Percentiles rank a stretch among this genome's conserved stretches.
Evolutionary conservation across 2,329 filamentous ascomycete species (phyloP).

Genomic region (Microdochium nivale): DNA sequence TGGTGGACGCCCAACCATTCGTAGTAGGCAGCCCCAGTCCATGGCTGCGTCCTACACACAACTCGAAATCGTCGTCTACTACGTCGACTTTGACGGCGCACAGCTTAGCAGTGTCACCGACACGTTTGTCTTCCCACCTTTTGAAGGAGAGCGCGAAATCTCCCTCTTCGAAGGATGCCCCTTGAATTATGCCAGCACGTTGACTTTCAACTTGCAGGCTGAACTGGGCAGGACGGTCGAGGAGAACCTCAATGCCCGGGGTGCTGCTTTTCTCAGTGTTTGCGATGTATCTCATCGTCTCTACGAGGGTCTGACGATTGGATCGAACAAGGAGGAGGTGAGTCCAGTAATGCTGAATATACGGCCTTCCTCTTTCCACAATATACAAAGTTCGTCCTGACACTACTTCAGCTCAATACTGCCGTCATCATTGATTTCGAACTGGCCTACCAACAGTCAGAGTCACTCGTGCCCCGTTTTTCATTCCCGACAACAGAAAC

Average conservation of each 20-base stretch:
- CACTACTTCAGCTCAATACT: neutral
- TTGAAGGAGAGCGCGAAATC: neutral
- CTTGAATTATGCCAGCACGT: neutral
- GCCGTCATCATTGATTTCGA: neutral
- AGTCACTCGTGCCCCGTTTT: neutral
- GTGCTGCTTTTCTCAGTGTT: neutral
- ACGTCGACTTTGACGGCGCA: neutral
- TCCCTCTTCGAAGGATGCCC: neutral
- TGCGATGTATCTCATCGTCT: neutral
- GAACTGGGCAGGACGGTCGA: neutral
- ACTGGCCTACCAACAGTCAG: neutral
- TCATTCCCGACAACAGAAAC: neutral
- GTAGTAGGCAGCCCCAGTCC: constrained; percentile 21
- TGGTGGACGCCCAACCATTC: neutral
- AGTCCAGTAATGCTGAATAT: no score
- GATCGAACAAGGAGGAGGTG: neutral
- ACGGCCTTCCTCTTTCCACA: no score
- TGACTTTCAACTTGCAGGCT: neutral
- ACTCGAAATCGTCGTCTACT: constrained; percentile 21
- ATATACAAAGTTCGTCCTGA: no score
- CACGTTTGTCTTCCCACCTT: neutral
- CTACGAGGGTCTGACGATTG: neutral
- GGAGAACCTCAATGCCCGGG: neutral
- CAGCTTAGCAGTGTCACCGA: neutral
- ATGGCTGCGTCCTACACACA: constrained; percentile 33